These are phyloP conservation scores for Tremellales sp. DNA, from an alignment of 1,284 basidiomycete species.

Conservation along the genomic window DNA sequence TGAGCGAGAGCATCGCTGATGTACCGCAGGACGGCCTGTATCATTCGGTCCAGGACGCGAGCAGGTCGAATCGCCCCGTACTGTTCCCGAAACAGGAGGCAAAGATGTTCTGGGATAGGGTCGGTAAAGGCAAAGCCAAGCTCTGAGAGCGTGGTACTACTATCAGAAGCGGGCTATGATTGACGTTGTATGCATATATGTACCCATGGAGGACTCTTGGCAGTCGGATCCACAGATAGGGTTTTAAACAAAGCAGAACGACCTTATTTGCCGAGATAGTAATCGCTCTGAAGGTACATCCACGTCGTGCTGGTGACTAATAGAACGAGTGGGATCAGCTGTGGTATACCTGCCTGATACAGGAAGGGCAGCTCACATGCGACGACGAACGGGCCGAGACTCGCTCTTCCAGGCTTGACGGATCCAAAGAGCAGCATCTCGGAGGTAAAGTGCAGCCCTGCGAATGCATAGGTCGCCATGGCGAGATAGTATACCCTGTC, in stretches of 20 bases:
- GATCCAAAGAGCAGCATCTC: conserved; percentile 82
- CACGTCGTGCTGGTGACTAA: conserved; percentile 67
- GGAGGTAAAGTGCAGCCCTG: conserved; percentile 80
- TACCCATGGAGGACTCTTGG: no score
- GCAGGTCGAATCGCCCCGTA: conserved; percentile 33
- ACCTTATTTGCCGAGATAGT: conserved; percentile 49
- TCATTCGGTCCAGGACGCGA: conserved; percentile 45
- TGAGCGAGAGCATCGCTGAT: conserved; percentile 7
- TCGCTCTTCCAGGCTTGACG: conserved; percentile 61
- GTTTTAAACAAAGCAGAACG: no score
- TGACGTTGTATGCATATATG: no score
- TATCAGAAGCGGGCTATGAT: no score
- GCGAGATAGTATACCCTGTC: conserved; percentile 84
- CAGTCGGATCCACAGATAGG: no score
- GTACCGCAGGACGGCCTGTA: conserved; percentile 50
- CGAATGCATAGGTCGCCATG: conserved; percentile 80
- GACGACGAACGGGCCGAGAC: conserved; percentile 76
- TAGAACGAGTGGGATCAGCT: conserved; percentile 5
- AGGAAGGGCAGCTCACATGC: conserved; percentile 63
- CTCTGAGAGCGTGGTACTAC: conserved; percentile 19
- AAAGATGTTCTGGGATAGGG: conserved; percentile 31
- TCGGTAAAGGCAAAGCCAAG: conserved; percentile 27
- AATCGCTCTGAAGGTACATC: conserved; percentile 74
- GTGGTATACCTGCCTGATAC: neutral
- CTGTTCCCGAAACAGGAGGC: conserved; percentile 22